Evolutionary conservation across 768 basidiomycete species (phyloP).

Genomic region (Boletus tylopilopsis): DNA sequence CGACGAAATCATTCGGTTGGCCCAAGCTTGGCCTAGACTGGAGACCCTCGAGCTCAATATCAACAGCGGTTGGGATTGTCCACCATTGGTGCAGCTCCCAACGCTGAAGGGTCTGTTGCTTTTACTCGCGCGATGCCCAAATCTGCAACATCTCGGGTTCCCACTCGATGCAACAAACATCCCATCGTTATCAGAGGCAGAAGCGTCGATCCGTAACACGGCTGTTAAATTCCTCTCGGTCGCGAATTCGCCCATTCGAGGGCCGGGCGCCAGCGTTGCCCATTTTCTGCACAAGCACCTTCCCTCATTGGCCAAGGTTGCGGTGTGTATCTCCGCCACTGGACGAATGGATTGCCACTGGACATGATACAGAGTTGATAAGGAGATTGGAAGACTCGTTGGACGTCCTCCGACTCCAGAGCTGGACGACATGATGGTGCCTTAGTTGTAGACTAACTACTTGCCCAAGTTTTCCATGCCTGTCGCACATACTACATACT

Average conservation of each 20-base stretch:
- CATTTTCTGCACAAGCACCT: conserved; percentile 3
- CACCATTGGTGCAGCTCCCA: neutral
- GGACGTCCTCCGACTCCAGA: neutral
- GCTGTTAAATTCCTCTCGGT: neutral
- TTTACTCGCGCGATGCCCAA: conserved; percentile 1
- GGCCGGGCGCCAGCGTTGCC: neutral
- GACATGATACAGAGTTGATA: neutral
- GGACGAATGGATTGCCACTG: neutral
- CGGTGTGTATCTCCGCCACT: neutral
- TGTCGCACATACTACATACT: no score
- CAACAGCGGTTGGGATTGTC: neutral
- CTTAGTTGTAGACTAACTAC: no score
- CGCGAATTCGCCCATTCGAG: conserved; percentile 2
- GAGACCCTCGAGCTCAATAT: neutral
- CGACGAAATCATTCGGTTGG: neutral
- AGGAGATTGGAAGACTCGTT: neutral
- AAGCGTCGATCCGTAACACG: neutral
- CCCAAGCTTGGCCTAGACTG: conserved; percentile 3
- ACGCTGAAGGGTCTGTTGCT: conserved; percentile 4
- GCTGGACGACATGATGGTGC: no score
- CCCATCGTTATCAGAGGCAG: neutral
- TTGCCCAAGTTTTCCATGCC: no score
- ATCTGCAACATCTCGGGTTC: neutral
- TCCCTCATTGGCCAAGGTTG: neutral
- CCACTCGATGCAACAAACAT: conserved; percentile 2